A percentile compares a stretch with the other conserved stretches of the same genome.
phyloP scores from a whole-genome alignment of 805 yeast species.

The Schizosaccharomyces lindneri region DNA sequence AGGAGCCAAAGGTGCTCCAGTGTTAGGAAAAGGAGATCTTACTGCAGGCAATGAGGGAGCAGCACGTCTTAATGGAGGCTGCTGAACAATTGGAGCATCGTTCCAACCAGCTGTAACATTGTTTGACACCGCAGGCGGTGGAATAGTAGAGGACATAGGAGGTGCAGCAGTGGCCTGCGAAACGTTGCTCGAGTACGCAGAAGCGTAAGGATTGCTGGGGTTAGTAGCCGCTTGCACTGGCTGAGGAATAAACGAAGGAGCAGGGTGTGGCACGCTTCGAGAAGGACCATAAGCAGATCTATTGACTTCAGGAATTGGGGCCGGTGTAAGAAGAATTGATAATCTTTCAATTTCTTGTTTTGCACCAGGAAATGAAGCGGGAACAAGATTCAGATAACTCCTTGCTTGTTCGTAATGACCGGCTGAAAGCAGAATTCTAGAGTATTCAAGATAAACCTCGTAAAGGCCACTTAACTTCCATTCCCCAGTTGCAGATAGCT shows the following conservation, averaged over 20 bases:
- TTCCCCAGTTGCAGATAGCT: constrained; percentile 9
- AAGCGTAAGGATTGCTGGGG: constrained; percentile 1
- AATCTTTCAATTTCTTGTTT: constrained; percentile 56
- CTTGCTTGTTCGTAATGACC: constrained; percentile 70
- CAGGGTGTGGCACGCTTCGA: not conserved
- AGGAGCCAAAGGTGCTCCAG: constrained; percentile 9
- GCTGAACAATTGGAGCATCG: constrained; percentile 8
- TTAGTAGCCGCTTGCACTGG: constrained; percentile 3
- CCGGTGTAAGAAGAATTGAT: constrained; percentile 20
- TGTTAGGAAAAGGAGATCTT: constrained; percentile 8
- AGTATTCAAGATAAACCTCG: constrained; percentile 53
- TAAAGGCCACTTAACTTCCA: constrained; percentile 26
- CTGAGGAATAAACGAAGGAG: not conserved
- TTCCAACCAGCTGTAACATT: constrained; percentile 9
- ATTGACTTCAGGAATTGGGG: constrained; percentile 5
- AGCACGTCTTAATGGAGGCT: constrained; percentile 4
- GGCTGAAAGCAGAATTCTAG: constrained; percentile 49
- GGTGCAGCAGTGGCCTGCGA: constrained; percentile 4
- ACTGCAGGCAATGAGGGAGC: constrained; percentile 12
- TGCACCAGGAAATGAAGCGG: constrained; percentile 47
- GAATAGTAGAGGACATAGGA: constrained; percentile 3
- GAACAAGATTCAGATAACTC: constrained; percentile 41
- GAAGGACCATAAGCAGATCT: not conserved
- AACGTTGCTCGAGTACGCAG: not conserved
- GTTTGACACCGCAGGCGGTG: not conserved